Conservation (phyloP, 2,329 filamentous ascomycete genomes). For the Parascedosporium putredinis region DNA sequence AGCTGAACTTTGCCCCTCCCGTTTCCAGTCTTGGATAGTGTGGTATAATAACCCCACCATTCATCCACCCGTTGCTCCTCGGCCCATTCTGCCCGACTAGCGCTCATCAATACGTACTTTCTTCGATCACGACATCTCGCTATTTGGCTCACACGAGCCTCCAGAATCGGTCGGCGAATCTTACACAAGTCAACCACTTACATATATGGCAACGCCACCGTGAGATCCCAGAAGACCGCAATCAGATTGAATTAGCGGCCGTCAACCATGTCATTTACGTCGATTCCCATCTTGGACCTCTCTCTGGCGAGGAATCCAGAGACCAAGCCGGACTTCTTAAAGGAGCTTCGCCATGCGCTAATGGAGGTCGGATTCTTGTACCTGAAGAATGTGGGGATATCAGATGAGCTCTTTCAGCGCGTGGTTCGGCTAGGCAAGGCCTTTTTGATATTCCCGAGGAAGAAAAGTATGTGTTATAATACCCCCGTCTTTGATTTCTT, state of each 20-base stretch:
- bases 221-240: no score
- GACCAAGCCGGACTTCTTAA: constrained; percentile 63
- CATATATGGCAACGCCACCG: no score
- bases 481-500: no score
- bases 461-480: constrained; percentile 52
- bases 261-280: constrained; percentile 57
- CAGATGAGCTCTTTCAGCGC: constrained; percentile 50
- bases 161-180: no score
- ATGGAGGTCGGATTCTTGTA: constrained; percentile 86
- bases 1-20: neutral
- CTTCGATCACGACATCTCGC: neutral
- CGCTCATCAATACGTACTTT: neutral
- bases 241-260: no score
- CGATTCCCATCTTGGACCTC: constrained; percentile 69
- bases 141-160: no score
- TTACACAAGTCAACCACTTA: no score
- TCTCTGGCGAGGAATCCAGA: constrained; percentile 50
- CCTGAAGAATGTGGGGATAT: constrained; percentile 67
- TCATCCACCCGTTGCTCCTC: neutral
- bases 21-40: neutral
- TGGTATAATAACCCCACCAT: neutral
- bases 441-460: constrained; percentile 70
- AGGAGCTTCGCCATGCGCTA: constrained; percentile 61
- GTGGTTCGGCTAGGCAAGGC: constrained; percentile 57
- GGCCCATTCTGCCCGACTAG: neutral